Conservation (phyloP, 202 grass and related monocot species). For the Panicum hallii region DNA sequence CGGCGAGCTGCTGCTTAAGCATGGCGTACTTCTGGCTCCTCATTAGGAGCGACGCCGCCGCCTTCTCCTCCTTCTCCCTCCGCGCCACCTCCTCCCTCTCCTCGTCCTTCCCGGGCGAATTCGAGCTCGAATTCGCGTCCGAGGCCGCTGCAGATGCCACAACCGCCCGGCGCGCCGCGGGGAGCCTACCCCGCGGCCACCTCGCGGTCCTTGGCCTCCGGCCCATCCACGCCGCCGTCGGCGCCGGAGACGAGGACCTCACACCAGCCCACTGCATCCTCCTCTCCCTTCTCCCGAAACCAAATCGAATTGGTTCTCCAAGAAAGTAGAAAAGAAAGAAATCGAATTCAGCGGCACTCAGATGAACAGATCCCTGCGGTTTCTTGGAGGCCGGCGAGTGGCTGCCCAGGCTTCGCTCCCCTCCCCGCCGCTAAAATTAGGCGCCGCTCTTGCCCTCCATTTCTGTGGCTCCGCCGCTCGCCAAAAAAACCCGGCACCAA, state of each 20-base stretch:
- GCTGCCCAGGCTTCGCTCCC: conserved; percentile 44
- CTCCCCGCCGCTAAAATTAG: conserved; percentile 57
- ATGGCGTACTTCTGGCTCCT: conserved; percentile 83
- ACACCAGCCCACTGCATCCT: conserved; percentile 56
- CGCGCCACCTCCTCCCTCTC: conserved; percentile 40
- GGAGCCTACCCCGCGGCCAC: conserved; percentile 33
- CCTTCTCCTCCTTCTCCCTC: conserved; percentile 47
- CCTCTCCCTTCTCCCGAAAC: neutral
- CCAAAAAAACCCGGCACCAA: conserved; percentile 37
- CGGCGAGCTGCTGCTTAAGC: conserved; percentile 87
- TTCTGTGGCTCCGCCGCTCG: conserved; percentile 54
- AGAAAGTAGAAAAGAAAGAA: conserved; percentile 21
- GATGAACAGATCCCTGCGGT: conserved; percentile 26
- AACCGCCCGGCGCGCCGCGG: conserved; percentile 25
- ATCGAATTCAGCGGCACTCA: neutral
- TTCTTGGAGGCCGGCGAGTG: conserved; percentile 39
- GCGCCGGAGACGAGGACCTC: conserved; percentile 26
- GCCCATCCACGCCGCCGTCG: conserved; percentile 29
- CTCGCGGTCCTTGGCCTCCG: conserved; percentile 38
- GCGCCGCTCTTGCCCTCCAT: conserved; percentile 41
- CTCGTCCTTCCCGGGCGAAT: conserved; percentile 41
- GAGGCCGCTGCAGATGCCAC: conserved; percentile 44
- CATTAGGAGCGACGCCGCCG: conserved; percentile 56
- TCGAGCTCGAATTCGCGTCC: conserved; percentile 57
- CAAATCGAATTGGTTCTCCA: conserved; percentile 22